Percentiles rank a stretch among this genome's conserved stretches.
Evolutionary conservation across 78 protist species (phyloP).

Genomic region (Protostelium mycophagum): DNA sequence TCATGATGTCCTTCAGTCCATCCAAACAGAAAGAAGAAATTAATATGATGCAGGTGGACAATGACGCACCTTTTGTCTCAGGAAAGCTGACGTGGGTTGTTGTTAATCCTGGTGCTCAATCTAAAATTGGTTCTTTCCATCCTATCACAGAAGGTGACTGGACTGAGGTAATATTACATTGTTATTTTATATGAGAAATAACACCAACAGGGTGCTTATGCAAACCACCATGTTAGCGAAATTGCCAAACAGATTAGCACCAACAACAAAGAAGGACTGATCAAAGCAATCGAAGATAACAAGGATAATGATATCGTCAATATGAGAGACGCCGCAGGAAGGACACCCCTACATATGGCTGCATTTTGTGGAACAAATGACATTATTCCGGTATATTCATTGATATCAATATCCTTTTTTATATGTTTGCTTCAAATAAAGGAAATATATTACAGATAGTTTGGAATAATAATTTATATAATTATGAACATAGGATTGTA

Average conservation of each 20-base stretch:
- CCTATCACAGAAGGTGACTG: slow-evolving; percentile 28
- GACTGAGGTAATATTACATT: neutral
- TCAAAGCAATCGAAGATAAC: neutral
- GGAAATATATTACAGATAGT: too few relatives aligned
- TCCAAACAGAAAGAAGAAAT: too few relatives aligned
- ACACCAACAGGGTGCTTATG: neutral
- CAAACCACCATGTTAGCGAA: neutral
- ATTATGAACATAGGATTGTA: too few relatives aligned
- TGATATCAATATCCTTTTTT: too few relatives aligned
- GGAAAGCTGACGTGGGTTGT: neutral
- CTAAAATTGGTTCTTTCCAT: slow-evolving; percentile 19
- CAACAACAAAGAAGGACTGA: neutral
- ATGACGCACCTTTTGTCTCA: neutral
- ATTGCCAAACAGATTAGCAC: neutral
- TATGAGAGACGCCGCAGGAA: neutral
- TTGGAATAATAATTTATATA: too few relatives aligned
- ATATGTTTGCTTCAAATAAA: too few relatives aligned
- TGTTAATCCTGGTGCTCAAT: neutral
- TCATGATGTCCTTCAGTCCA: too few relatives aligned
- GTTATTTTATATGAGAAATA: neutral
- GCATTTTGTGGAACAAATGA: neutral
- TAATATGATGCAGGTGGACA: neutral
- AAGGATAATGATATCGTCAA: neutral
- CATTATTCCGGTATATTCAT: too few relatives aligned
- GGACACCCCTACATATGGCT: neutral